Evolutionary conservation across 2,329 filamentous ascomycete species (phyloP).

Genomic region (Xylariaceae sp.): DNA sequence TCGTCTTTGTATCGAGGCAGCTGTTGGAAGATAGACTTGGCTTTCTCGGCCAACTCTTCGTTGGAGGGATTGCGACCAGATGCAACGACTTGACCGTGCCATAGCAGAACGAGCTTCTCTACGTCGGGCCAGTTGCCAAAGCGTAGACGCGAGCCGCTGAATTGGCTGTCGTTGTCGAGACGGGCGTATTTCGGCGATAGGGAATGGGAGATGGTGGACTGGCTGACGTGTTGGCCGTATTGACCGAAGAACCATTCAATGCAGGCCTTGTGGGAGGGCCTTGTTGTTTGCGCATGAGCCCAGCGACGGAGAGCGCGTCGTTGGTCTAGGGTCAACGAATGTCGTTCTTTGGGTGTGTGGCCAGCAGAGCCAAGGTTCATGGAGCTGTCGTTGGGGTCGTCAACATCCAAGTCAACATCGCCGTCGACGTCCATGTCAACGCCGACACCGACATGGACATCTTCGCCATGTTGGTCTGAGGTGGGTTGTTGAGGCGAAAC

Average conservation of each 20-base stretch:
- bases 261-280: conserved; percentile 58
- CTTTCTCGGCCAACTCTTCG: conserved; percentile 60
- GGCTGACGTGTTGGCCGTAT: conserved; percentile 58
- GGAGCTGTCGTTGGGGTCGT: conserved; percentile 15
- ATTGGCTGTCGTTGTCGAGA: conserved; percentile 57
- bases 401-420: conserved; percentile 4
- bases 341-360: conserved; percentile 44
- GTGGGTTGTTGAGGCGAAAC: conserved; percentile 2
- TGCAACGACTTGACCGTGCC: conserved; percentile 45
- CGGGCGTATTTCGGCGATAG: conserved; percentile 59
- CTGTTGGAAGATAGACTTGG: conserved; percentile 55
- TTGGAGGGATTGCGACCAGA: conserved; percentile 57
- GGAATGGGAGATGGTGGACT: conserved; percentile 61
- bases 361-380: conserved; percentile 12
- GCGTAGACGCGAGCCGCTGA: conserved; percentile 58
- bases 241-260: conserved; percentile 59
- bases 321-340: conserved; percentile 59
- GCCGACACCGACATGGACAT: conserved; percentile 4
- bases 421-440: conserved; percentile 5
- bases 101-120: conserved; percentile 80
- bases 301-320: conserved; percentile 57
- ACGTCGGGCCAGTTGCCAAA: conserved; percentile 64
- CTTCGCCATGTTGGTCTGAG: conserved; percentile 1
- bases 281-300: conserved; percentile 53
- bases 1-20: conserved; percentile 59